Percentiles rank a stretch among this genome's conserved stretches.
These are phyloP conservation scores for Fomitopsis serialis DNA, from an alignment of 768 basidiomycete genomes.

Conservation along the genomic window DNA sequence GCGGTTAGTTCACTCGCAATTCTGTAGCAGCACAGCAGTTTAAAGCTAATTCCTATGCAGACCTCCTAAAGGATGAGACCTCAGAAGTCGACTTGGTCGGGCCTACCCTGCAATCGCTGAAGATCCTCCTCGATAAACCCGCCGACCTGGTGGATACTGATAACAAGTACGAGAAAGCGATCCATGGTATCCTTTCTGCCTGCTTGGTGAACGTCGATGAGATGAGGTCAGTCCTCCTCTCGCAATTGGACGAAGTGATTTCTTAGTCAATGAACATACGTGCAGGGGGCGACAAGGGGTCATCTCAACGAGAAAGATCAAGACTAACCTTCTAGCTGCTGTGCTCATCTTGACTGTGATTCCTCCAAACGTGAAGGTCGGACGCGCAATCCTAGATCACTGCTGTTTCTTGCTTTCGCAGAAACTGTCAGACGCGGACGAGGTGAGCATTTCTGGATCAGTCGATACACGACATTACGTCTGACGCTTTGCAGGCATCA, in stretches of 20 bases:
- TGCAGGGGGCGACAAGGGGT: constrained; percentile 73
- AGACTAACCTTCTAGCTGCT: constrained; percentile 82
- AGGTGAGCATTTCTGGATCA: constrained; percentile 38
- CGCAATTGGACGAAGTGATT: constrained; percentile 1
- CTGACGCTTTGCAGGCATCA: constrained; percentile 47
- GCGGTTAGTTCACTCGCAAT: constrained; percentile 40
- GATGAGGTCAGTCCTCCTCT: constrained; percentile 62
- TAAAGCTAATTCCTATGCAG: constrained; percentile 26
- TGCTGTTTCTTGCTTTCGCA: constrained; percentile 81
- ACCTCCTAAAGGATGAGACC: constrained; percentile 83
- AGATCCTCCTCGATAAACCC: constrained; percentile 59
- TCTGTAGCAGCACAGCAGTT: neutral
- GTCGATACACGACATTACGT: neutral
- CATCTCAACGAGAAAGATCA: constrained; percentile 77
- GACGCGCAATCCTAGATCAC: constrained; percentile 75
- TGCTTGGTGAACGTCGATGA: constrained; percentile 85
- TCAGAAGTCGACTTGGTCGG: constrained; percentile 75
- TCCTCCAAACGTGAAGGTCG: constrained; percentile 60
- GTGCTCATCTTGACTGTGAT: constrained; percentile 83
- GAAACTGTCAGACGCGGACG: constrained; percentile 62
- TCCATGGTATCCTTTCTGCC: constrained; percentile 81
- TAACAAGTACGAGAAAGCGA: constrained; percentile 51
- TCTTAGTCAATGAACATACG: neutral
- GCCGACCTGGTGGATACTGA: constrained; percentile 35
- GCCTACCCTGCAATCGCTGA: constrained; percentile 76